A percentile compares a stretch with the other conserved stretches of the same genome.
Conservation (phyloP, 75 land plant species). For the Picea glauca region DNA sequence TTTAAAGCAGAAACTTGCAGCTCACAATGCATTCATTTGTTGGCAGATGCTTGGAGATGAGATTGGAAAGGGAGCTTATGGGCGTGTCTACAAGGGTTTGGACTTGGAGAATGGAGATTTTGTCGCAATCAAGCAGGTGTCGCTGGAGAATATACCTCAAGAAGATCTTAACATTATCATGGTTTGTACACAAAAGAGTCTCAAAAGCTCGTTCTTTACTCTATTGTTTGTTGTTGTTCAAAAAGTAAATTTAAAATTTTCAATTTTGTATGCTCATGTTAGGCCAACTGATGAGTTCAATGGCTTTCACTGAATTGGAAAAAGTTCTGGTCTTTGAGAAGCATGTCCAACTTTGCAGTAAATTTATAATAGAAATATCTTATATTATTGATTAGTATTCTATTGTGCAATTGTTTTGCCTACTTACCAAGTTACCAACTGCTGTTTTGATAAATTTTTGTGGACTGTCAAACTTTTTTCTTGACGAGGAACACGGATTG, state of each 20-base stretch:
- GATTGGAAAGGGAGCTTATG: conserved; percentile 99
- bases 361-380: neutral
- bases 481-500: neutral
- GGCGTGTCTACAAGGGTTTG: conserved; percentile 93
- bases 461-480: neutral
- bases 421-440: neutral
- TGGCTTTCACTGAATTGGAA: neutral
- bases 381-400: neutral
- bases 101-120: conserved; percentile 99
- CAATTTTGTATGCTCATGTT: neutral
- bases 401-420: neutral
- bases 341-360: neutral
- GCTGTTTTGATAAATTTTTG: neutral
- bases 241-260: neutral
- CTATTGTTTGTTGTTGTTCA: neutral
- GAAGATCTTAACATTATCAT: conserved; percentile 98
- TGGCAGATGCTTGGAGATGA: conserved; percentile 94
- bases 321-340: neutral
- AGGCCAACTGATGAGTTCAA: neutral
- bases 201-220: neutral
- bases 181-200: conserved; percentile 38
- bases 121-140: conserved; percentile 98
- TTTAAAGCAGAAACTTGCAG: too few species aligned
- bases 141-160: conserved; percentile 92
- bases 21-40: too few species aligned